Evolutionary conservation across 2,329 filamentous ascomycete species (phyloP), one percentile per base, ranked within the genome.

Genomic region (Mycosphaerelloides madeirae): DNA sequence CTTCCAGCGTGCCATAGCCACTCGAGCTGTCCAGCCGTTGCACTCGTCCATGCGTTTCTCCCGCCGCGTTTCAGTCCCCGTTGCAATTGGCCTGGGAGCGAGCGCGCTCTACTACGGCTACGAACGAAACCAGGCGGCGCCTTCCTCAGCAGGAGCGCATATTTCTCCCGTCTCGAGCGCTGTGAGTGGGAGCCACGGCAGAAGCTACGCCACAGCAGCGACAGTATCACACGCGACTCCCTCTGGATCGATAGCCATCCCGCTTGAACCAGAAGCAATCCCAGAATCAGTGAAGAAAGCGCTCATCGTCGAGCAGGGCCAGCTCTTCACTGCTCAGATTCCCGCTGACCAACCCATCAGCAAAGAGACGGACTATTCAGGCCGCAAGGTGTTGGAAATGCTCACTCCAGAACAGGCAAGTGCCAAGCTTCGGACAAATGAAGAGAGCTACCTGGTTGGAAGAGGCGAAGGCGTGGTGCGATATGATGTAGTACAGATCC

Each of bases 351-450:
- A 83, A 6, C 89, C 91, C 15, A 80, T 98, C 48, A 86, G 85
- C 35, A 98, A 98, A 71, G 79, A 86, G 58, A 88, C 85, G 3
- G 85, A 90, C 68, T 85, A 88, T 63, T 85, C 85, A 65, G 88
- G 89, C 22, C 80, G 84, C 53, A 87, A 85, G 62, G 84, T 96
- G 28, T 75, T 98, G 48, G 91, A 96, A 73, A 98, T 98, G 91
- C 75, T 98, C 68, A 94, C 87, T 9, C 86, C 91, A 1, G 91
- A 96, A 47, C 90, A 98, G 74, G 89, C 88, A 18, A 94, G 89
- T 12, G 80, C 87, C 60, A 95, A 91, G 72, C 72, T 98, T 59
- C 79, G 93, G 56, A 83, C 85, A 64, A 87, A 87, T 61, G 89
- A 98, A 69, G 83, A 95, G 70, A 96, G 90, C 22, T 97, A 90